Percentiles rank a stretch among this genome's conserved stretches.
phyloP scores from a whole-genome alignment of 2,329 filamentous ascomycete genomes.

The Aspergillus sojae region DNA sequence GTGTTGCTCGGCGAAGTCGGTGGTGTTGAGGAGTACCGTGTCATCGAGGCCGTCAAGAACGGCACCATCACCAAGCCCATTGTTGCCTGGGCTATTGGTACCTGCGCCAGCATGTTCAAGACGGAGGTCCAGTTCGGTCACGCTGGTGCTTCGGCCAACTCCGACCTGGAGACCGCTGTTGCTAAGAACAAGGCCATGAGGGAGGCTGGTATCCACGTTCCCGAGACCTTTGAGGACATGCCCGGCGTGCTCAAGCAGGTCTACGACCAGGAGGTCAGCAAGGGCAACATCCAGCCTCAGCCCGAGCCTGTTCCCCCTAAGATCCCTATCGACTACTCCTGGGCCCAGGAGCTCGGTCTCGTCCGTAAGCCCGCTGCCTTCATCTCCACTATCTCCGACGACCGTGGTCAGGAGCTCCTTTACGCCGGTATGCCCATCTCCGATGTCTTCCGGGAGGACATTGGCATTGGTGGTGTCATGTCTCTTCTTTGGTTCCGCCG shows the following conservation, averaged over 20 bases:
- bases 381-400: conserved; percentile 99
- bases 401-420: conserved; percentile 98
- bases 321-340: conserved; percentile 99
- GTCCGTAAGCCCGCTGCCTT: conserved; percentile 99
- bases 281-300: conserved; percentile 82
- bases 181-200: conserved; percentile 97
- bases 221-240: conserved; percentile 95
- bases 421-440: conserved; percentile 99
- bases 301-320: conserved; percentile 92
- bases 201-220: conserved; percentile 91
- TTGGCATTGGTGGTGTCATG: conserved; percentile 99
- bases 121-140: conserved; percentile 99
- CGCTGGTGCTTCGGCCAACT: conserved; percentile 98
- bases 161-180: conserved; percentile 94
- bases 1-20: conserved; percentile 95
- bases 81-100: conserved; percentile 98
- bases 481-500: conserved; percentile 99
- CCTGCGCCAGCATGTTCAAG: conserved; percentile 99
- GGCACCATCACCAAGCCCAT: conserved; percentile 97
- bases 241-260: conserved; percentile 74
- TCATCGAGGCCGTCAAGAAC: conserved; percentile 95
- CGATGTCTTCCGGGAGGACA: conserved; percentile 99
- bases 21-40: conserved; percentile 99
- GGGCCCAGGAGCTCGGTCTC: conserved; percentile 98
- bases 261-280: conserved; percentile 84